phyloP scores from a whole-genome alignment of 352 stramenopile species.

The Blastocystis sp. region DNA sequence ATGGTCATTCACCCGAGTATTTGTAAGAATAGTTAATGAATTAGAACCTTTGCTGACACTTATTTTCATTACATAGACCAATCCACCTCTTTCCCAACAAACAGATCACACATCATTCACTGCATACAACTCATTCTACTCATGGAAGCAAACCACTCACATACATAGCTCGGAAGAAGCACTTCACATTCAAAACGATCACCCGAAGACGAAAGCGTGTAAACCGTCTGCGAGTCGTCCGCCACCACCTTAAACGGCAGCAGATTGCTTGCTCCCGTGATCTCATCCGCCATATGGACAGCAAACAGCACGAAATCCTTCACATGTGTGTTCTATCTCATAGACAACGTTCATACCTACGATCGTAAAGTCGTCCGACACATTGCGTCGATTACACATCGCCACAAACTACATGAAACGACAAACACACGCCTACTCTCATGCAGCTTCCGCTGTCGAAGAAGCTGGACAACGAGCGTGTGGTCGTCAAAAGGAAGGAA shows the following conservation, averaged over 20 bases:
- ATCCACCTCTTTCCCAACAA: too few species aligned
- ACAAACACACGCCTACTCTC: not conserved
- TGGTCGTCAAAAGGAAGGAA: not conserved
- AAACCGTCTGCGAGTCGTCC: not conserved
- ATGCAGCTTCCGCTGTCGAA: constrained; percentile 2
- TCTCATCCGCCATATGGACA: not conserved
- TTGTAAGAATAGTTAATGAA: too few species aligned
- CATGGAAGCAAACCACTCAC: too few species aligned
- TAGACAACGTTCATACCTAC: not conserved
- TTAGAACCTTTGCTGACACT: too few species aligned
- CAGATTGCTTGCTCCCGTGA: not conserved
- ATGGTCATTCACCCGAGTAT: too few species aligned
- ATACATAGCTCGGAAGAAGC: not conserved
- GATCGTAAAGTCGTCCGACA: not conserved
- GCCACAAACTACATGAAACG: constrained; percentile 16
- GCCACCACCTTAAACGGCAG: not conserved
- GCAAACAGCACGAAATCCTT: constrained; percentile 40
- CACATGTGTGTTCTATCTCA: not conserved
- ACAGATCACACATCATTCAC: too few species aligned
- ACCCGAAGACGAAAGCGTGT: not conserved
- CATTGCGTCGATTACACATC: not conserved
- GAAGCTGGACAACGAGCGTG: not conserved
- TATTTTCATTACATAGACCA: too few species aligned
- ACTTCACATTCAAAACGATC: not conserved
- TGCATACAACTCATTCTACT: too few species aligned